phyloP scores from a whole-genome alignment of 495 filamentous ascomycete species.

The Massariosphaeria phaeospora region DNA sequence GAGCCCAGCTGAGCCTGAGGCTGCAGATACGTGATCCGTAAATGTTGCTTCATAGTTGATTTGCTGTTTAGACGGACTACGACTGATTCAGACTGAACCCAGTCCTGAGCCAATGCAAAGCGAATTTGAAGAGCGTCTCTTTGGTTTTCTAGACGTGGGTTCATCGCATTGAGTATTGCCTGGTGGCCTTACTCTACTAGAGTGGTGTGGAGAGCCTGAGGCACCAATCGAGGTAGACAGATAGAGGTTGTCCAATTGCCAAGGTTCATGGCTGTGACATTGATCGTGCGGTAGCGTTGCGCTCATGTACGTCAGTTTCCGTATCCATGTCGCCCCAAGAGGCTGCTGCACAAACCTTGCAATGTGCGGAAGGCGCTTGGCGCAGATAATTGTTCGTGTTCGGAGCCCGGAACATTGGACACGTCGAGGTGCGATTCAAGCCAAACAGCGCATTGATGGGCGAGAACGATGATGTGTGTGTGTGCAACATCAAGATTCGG shows the following conservation, averaged over 20 bases:
- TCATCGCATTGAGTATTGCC: slow-evolving; percentile 5
- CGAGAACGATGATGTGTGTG: background rate
- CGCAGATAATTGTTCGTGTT: background rate
- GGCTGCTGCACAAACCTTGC: too few relatives aligned
- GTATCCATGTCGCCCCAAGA: background rate
- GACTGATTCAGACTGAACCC: background rate
- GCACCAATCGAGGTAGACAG: background rate
- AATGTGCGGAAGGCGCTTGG: background rate
- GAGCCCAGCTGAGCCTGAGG: too few relatives aligned
- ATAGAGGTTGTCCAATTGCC: background rate
- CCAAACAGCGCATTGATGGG: slow-evolving; percentile 3
- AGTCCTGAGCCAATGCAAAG: background rate
- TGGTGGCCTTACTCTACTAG: slow-evolving; percentile 8
- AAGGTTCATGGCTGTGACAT: background rate
- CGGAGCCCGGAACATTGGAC: background rate
- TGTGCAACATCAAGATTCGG: background rate
- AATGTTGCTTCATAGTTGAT: too few relatives aligned
- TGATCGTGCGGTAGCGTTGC: slow-evolving; percentile 8
- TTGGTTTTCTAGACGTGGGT: slow-evolving; percentile 9
- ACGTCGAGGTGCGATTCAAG: background rate
- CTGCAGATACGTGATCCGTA: too few relatives aligned
- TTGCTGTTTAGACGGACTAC: too few relatives aligned
- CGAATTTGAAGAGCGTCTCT: slow-evolving; percentile 10
- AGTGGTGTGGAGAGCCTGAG: background rate
- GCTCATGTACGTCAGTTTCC: slow-evolving; percentile 25